Base-by-base conservation (phyloP, 2,329 filamentous ascomycete genomes). In the Orbilia oligospora region DNA sequence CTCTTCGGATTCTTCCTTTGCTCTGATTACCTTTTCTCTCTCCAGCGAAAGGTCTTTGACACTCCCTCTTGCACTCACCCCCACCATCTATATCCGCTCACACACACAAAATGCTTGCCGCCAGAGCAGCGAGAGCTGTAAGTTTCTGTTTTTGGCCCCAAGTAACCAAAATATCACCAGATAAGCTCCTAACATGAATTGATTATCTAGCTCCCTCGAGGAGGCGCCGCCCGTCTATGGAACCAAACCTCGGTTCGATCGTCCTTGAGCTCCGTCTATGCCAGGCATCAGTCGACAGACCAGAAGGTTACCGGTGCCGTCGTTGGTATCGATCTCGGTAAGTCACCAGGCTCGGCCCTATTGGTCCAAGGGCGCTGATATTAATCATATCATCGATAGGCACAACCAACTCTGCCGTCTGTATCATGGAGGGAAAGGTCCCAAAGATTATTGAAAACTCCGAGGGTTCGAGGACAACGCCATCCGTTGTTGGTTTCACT, bases 381-480 rank as follows among this genome's bases (percentile, higher is more conserved):
- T 44, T 71, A 51, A 64, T 58, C 67, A 53, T 33, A 49, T 71
- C 27, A 58, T 38, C 51, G 46, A 41, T 73, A 91, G 90, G 90
- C 84, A 98, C 95, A 84, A 98, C 95, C 83, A 98, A 98, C 90
- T 97, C 95, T 79, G 95, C 95, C 72, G 95, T 98, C 80, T 95
- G 94, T 84, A 88, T 98, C 81, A 97, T 98, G 94, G 95, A 98
- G 89, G 96, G 95, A 87, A 97, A 97, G 89, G 87, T 89, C 72
- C 93, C 95, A 83, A 93, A 91, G 87, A 98, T 98, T 85, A 98
- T 98, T 85, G 95, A 97, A 87, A 98, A 98, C 90, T 88, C 94
- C 30, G 95, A 98, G 89, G 92, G 93, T 90, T 91, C 92, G 82
- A 90, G 93, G 84, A 97, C 93, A 85, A 97, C 93, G 69, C 93